Evolutionary conservation across 495 filamentous ascomycete genomes (phyloP).

Genomic region (Aspergillus conjunctus): DNA sequence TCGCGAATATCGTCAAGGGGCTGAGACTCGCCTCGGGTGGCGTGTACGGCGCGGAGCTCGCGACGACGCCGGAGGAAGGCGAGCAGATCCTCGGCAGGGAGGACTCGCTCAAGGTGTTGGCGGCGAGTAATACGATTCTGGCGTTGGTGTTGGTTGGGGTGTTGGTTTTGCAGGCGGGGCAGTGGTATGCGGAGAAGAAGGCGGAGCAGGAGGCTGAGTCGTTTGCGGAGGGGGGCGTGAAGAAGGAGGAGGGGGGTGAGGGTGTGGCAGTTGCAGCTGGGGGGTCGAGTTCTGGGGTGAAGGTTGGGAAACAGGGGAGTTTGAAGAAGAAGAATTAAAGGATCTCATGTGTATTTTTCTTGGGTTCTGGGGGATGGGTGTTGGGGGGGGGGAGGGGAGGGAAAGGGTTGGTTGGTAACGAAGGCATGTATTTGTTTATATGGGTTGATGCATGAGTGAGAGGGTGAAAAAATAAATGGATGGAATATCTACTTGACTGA

Average conservation of each 20-base stretch:
- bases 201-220: constrained; percentile 76
- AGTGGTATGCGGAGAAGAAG: constrained; percentile 98
- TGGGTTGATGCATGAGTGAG: neutral
- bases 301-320: neutral
- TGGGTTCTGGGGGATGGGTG: neutral
- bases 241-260: neutral
- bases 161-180: constrained; percentile 89
- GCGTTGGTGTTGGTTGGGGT: constrained; percentile 90
- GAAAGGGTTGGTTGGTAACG: neutral
- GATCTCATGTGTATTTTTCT: neutral
- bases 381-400: neutral
- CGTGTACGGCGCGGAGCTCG: constrained; percentile 52
- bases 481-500: constrained; percentile 18
- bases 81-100: constrained; percentile 63
- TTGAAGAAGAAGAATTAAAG: constrained; percentile 22
- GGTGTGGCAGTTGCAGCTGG: too few species aligned
- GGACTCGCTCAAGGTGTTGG: constrained; percentile 84
- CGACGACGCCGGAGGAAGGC: constrained; percentile 18
- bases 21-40: constrained; percentile 71
- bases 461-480: constrained; percentile 1
- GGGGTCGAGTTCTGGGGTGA: neutral
- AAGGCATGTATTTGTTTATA: neutral
- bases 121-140: constrained; percentile 95
- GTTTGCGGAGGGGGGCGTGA: constrained; percentile 33
- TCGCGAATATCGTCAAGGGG: constrained; percentile 93